These are phyloP conservation scores for Phytophthora capsici DNA, from an alignment of 352 stramenopile genomes.

Conservation along the genomic window DNA sequence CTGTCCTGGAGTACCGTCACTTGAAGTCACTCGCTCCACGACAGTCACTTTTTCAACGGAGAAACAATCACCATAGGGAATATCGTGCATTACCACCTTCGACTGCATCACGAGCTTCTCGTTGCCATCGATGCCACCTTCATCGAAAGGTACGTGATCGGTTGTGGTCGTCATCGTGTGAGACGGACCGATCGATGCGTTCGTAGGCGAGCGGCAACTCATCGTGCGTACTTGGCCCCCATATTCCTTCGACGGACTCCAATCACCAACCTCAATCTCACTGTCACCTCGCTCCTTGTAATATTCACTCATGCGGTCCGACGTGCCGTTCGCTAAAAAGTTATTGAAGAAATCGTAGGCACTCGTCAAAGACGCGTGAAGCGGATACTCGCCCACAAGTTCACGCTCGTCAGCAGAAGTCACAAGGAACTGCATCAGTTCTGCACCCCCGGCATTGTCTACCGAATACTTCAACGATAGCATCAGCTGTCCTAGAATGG, in stretches of 20 bases:
- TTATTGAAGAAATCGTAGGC: conserved; percentile 66
- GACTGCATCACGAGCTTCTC: conserved; percentile 69
- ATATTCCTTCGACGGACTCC: conserved; percentile 67
- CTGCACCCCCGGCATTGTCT: conserved; percentile 50
- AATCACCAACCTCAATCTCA: conserved; percentile 75
- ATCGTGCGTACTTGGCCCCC: conserved; percentile 71
- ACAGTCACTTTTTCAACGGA: conserved; percentile 74
- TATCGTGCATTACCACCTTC: conserved; percentile 79
- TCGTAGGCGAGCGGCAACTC: conserved; percentile 76
- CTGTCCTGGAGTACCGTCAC: conserved; percentile 36
- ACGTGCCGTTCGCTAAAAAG: conserved; percentile 67
- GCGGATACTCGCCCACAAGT: conserved; percentile 69
- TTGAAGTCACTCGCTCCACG: conserved; percentile 54
- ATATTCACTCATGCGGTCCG: conserved; percentile 58
- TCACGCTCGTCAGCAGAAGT: conserved; percentile 71
- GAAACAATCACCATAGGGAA: conserved; percentile 89
- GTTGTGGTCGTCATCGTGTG: conserved; percentile 86
- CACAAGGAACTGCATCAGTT: conserved; percentile 70
- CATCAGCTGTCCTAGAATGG: conserved; percentile 73
- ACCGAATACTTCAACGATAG: conserved; percentile 77
- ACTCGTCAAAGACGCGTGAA: conserved; percentile 61
- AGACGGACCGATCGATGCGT: conserved; percentile 82
- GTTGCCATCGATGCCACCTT: conserved; percentile 39
- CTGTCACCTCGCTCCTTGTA: conserved; percentile 79
- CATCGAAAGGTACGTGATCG: conserved; percentile 64